phyloP scores from a whole-genome alignment of 371 early-diverging fungal species.

The Choanephora cucurbitarum region DNA sequence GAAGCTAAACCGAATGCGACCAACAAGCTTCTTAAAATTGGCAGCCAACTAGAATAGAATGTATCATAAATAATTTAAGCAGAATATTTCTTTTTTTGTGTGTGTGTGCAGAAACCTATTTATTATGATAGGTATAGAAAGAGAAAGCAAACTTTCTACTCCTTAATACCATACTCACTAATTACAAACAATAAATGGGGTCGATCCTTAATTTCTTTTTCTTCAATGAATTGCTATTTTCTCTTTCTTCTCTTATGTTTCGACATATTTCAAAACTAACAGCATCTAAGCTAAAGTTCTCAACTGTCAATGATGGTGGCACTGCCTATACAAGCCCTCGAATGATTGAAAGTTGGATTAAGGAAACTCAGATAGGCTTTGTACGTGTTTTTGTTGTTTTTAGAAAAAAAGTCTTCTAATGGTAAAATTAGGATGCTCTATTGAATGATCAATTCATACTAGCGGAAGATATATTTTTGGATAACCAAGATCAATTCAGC shows the following conservation, averaged over 20 bases:
- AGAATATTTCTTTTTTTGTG: slow-evolving; percentile 1
- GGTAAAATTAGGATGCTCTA: slow-evolving; percentile 34
- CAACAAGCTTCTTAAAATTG: slow-evolving; percentile 14
- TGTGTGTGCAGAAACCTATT: background rate
- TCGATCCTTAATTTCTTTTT: background rate
- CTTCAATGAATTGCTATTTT: background rate
- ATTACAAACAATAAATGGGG: background rate
- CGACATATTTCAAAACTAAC: slow-evolving; percentile 26
- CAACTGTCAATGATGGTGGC: slow-evolving; percentile 4
- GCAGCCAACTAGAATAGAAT: slow-evolving; percentile 2
- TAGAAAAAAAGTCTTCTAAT: too few relatives aligned
- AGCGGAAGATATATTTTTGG: slow-evolving; percentile 25
- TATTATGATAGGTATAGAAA: too few relatives aligned
- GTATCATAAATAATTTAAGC: background rate
- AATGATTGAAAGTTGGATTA: slow-evolving; percentile 11
- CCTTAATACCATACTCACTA: background rate
- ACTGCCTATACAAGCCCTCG: background rate
- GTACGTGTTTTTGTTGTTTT: too few relatives aligned
- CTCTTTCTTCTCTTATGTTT: slow-evolving; percentile 19
- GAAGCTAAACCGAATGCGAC: slow-evolving; percentile 10
- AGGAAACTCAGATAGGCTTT: slow-evolving; percentile 18
- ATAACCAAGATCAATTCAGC: slow-evolving; percentile 2
- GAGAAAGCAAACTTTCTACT: background rate
- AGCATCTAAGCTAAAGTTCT: slow-evolving; percentile 18
- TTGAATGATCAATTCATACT: slow-evolving; percentile 27